Percentiles rank a stretch among this genome's conserved stretches.
Conservation (phyloP, 2,329 filamentous ascomycete genomes). For the Botrytis elliptica region DNA sequence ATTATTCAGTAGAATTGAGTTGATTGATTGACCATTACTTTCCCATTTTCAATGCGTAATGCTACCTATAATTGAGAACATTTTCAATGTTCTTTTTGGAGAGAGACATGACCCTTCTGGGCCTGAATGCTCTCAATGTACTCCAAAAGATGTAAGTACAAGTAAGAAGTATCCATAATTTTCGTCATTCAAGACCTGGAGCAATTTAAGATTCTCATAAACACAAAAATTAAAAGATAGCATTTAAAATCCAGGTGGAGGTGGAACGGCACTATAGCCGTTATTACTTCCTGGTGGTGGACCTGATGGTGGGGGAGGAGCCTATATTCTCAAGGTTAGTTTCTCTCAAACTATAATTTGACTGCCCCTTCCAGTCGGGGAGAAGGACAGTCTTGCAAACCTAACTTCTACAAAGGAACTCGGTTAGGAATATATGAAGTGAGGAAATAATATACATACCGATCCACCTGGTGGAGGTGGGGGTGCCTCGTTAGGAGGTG, state of each 20-base stretch:
- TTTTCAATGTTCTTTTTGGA: neutral
- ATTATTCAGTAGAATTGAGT: constrained; percentile 37
- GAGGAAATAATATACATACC: constrained; percentile 19
- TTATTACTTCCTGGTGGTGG: constrained; percentile 49
- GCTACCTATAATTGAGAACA: neutral
- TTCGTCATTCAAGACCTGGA: neutral
- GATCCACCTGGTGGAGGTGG: constrained; percentile 58
- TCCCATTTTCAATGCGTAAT: constrained; percentile 3
- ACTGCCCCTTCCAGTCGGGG: neutral
- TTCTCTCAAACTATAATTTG: constrained; percentile 13
- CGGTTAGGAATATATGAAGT: neutral
- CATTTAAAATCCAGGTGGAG: constrained; percentile 49
- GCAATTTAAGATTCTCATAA: neutral
- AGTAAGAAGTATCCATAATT: constrained; percentile 17
- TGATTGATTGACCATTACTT: constrained; percentile 32
- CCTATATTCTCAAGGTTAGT: constrained; percentile 39
- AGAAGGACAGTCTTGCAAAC: neutral
- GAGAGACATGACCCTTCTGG: neutral
- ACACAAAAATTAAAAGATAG: neutral
- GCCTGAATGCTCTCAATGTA: neutral
- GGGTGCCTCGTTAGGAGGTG: constrained; percentile 55
- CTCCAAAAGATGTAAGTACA: neutral
- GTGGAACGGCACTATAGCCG: constrained; percentile 61
- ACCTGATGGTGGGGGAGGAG: constrained; percentile 56
- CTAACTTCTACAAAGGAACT: constrained; percentile 4